These are phyloP conservation scores for Polygonum aviculare DNA, from an alignment of 148 eudicot genomes.

Conservation along the genomic window DNA sequence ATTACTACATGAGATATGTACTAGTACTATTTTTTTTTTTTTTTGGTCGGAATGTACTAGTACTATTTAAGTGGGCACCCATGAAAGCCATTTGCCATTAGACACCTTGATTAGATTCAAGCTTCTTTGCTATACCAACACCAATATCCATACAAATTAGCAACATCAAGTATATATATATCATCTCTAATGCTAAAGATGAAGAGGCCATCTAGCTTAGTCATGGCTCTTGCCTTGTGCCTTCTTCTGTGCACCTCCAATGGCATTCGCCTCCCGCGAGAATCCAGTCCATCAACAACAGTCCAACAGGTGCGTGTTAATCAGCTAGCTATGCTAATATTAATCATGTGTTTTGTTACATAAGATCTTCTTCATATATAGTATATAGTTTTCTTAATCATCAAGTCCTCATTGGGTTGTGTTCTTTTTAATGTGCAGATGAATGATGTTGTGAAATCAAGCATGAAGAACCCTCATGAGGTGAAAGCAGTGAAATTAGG, in stretches of 20 bases:
- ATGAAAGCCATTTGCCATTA: background rate
- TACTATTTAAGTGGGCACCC: background rate
- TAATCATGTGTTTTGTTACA: no score
- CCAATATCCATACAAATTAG: background rate
- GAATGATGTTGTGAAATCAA: background rate
- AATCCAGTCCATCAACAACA: background rate
- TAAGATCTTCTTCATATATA: no score
- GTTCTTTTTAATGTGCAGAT: background rate
- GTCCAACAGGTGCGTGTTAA: background rate
- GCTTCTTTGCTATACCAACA: background rate
- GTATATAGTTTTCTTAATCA: background rate
- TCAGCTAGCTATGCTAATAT: background rate
- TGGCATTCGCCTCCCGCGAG: background rate
- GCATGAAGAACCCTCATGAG: background rate
- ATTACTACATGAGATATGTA: background rate
- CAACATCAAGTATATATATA: background rate
- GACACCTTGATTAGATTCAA: background rate
- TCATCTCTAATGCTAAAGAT: constrained; percentile 1
- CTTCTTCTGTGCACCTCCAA: background rate
- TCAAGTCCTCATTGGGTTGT: background rate
- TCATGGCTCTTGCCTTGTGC: background rate
- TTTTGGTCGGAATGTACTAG: no score
- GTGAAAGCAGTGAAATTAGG: background rate
- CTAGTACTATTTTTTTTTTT: background rate
- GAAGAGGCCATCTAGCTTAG: background rate